Evolutionary conservation across 495 filamentous ascomycete species (phyloP).

Genomic region (Alectoria sarmentosa): DNA sequence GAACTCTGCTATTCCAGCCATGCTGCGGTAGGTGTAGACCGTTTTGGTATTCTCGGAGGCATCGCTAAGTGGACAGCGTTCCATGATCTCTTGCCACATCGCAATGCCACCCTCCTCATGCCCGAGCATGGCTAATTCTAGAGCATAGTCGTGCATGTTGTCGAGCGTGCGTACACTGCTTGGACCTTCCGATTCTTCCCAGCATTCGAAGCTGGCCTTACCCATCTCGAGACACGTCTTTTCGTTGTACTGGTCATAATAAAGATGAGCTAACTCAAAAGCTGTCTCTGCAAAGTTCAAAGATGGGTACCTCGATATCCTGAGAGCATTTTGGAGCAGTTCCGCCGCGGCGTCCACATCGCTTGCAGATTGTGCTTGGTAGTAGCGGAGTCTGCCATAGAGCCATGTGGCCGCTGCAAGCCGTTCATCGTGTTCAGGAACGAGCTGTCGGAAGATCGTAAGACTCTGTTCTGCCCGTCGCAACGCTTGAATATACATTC

Average conservation of each 20-base stretch:
- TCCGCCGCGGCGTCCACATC: conserved; percentile 2
- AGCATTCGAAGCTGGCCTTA: conserved; percentile 19
- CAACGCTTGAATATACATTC: conserved; percentile 17
- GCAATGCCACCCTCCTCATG: conserved; percentile 10
- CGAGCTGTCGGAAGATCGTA: conserved; percentile 8
- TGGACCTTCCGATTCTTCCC: conserved; percentile 12
- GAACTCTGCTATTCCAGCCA: conserved; percentile 16
- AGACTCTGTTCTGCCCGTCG: conserved; percentile 8
- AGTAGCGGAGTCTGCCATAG: conserved; percentile 17
- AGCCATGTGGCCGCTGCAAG: conserved; percentile 16
- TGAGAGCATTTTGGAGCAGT: conserved; percentile 13
- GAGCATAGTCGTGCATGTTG: conserved; percentile 20
- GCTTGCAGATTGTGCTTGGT: conserved; percentile 9
- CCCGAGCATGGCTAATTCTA: conserved; percentile 16
- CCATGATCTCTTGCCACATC: conserved; percentile 15
- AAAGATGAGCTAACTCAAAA: conserved; percentile 16
- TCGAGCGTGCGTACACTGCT: conserved; percentile 15
- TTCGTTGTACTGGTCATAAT: conserved; percentile 16
- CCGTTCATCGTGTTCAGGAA: conserved; percentile 11
- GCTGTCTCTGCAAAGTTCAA: conserved; percentile 16
- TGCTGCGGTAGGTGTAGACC: conserved; percentile 13
- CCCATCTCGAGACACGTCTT: conserved; percentile 15
- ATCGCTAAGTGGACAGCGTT: conserved; percentile 14
- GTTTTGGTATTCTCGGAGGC: conserved; percentile 13
- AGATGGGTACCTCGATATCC: conserved; percentile 12